Evolutionary conservation across 2,329 filamentous ascomycete genomes (phyloP), one percentile per base, ranked within the genome.

Genomic region (Reticulascus tulasneorum): DNA sequence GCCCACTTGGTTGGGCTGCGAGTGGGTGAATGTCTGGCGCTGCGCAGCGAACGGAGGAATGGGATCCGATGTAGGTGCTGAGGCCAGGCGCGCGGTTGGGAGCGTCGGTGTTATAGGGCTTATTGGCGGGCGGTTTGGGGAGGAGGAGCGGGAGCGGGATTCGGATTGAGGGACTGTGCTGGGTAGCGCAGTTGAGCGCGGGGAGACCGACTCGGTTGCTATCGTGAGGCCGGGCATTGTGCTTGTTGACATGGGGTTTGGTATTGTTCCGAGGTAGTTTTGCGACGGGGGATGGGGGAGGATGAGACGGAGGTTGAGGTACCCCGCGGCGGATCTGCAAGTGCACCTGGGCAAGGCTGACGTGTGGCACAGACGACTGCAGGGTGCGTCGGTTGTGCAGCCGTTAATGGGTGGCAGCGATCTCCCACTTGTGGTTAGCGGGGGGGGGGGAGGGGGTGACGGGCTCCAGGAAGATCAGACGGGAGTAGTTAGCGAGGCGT

Each of bases 101-200:
- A 67, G 55, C 7, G 71, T 71, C 9, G 74, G 73, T 13, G 75
- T 76, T 42, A 77, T 69, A 35, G 74, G 74, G 44, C 72, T 76
- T 44, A 77, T 62, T 35, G 72, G 66, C 16, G 74, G 74, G 20
- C 65, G 62, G 20, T 52, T 51, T 3, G 73, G 72, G 13, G 71
- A 73, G 22, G 64, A 56, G 23, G 64, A 54, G 26, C 62, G 62
- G 38, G 32, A 40, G 39, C n/a, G n/a, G n/a, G n/a, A 3, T 33
- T 38, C 19, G 31, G 32, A 3, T 29, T 32, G 18, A 23, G 29
- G 9, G 33, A 35, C 29, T 36, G 43, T n/a, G 20, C 36, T 27
- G 27, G 43, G 22, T 34, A 35, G 15, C 30, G 35, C 9, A 27
- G 30, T 12, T 24, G 42, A 52, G 29, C 40, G 37, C 23, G 45